Evolutionary conservation across 805 yeast species (phyloP).

Genomic region (Sugiyamaella smithiae): DNA sequence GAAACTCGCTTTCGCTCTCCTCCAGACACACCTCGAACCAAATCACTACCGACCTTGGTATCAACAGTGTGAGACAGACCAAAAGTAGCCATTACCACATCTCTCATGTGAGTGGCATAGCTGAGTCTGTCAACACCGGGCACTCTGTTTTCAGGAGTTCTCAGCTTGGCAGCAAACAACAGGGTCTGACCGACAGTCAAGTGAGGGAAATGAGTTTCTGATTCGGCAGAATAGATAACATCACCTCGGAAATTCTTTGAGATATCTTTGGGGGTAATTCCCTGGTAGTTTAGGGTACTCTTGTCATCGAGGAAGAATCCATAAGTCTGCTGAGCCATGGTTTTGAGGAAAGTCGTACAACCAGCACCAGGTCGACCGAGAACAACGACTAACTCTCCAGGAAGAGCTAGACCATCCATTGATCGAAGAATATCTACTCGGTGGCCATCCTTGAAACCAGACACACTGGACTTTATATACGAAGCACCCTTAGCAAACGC

Average conservation of each 20-base stretch:
- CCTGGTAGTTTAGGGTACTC: slow-evolving; percentile 45
- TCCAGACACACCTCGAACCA: slow-evolving; percentile 57
- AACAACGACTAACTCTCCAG: slow-evolving; percentile 70
- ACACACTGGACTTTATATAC: slow-evolving; percentile 17
- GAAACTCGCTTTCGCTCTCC: slow-evolving; percentile 58
- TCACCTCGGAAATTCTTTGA: slow-evolving; percentile 54
- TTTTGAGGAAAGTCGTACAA: slow-evolving; percentile 58
- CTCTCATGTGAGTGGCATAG: slow-evolving; percentile 48
- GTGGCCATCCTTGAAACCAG: slow-evolving; percentile 44
- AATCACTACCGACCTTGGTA: slow-evolving; percentile 46
- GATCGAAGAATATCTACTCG: slow-evolving; percentile 40
- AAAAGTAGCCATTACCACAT: slow-evolving; percentile 48
- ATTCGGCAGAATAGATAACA: slow-evolving; percentile 61
- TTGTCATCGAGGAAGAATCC: slow-evolving; percentile 50
- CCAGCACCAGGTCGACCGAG: slow-evolving; percentile 80
- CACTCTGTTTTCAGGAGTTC: slow-evolving; percentile 57
- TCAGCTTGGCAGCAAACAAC: slow-evolving; percentile 50
- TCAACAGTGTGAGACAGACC: slow-evolving; percentile 42
- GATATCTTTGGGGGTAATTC: slow-evolving; percentile 46
- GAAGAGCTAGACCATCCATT: slow-evolving; percentile 53
- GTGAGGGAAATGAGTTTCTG: slow-evolving; percentile 63
- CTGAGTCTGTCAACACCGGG: slow-evolving; percentile 49
- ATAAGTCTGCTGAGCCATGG: slow-evolving; percentile 51
- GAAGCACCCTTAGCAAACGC: slow-evolving; percentile 28
- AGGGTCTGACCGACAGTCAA: slow-evolving; percentile 61